Evolutionary conservation across 768 basidiomycete species (phyloP).

Genomic region (Naganishia vishniacii): DNA sequence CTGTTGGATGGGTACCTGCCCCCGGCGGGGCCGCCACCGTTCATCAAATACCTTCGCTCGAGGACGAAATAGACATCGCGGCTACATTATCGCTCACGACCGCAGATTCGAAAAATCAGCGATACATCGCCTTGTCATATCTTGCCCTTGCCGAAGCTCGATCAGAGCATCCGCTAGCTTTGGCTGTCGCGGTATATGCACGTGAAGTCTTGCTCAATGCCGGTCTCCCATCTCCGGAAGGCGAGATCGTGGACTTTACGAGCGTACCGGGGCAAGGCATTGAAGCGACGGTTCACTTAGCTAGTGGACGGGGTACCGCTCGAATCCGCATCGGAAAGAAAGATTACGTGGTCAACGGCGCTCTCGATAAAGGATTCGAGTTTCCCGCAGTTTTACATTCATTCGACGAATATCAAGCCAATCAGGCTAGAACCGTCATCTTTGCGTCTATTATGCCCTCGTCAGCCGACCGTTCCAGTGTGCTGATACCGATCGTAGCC

Average conservation of each 20-base stretch:
- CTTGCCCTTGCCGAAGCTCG: conserved; percentile 78
- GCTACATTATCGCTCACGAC: conserved; percentile 38
- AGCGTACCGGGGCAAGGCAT: conserved; percentile 85
- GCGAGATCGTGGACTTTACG: conserved; percentile 69
- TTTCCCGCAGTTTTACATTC: conserved; percentile 59
- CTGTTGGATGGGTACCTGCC: conserved; percentile 62
- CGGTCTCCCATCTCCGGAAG: conserved; percentile 53
- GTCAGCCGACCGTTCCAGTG: conserved; percentile 31
- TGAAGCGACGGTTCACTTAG: conserved; percentile 60
- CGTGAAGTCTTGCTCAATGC: conserved; percentile 41
- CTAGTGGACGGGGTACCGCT: conserved; percentile 45
- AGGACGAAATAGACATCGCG: conserved; percentile 35
- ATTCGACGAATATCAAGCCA: conserved; percentile 69
- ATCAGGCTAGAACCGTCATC: conserved; percentile 74
- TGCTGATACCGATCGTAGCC: conserved; percentile 57
- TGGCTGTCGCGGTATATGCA: conserved; percentile 80
- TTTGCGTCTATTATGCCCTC: conserved; percentile 62
- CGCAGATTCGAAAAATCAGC: conserved; percentile 39
- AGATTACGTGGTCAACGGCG: conserved; percentile 54
- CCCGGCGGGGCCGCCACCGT: conserved; percentile 2
- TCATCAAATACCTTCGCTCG: conserved; percentile 13
- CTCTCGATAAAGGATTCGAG: conserved; percentile 31
- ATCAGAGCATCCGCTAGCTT: conserved; percentile 94
- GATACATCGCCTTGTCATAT: conserved; percentile 62
- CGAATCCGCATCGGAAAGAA: conserved; percentile 64